A percentile compares a stretch with the other conserved stretches of the same genome.
Conservation (phyloP, 768 basidiomycete species). For the Pleurotus cornucopiae region DNA sequence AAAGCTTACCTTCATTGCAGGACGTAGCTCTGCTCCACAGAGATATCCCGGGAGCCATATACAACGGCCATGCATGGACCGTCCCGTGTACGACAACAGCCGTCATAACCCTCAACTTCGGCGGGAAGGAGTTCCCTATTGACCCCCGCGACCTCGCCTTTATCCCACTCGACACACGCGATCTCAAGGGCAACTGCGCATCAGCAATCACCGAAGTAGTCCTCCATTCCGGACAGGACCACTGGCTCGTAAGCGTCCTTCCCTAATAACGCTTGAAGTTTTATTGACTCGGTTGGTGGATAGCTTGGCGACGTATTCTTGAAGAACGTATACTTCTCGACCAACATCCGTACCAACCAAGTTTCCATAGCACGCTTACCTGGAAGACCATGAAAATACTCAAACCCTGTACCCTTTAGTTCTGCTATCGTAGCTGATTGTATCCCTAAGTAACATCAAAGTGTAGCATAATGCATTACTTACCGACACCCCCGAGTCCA, state of each 20-base stretch:
- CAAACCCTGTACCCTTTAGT: neutral
- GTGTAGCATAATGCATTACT: constrained; percentile 1
- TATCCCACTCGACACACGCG: constrained; percentile 39
- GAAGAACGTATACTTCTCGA: constrained; percentile 17
- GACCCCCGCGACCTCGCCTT: constrained; percentile 55
- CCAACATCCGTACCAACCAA: constrained; percentile 11
- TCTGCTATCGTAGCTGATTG: neutral
- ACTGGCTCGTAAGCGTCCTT: constrained; percentile 55
- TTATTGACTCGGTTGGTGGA: neutral
- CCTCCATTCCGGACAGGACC: constrained; percentile 37
- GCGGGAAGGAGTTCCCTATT: constrained; percentile 54
- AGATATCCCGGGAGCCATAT: constrained; percentile 50
- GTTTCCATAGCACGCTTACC: constrained; percentile 7
- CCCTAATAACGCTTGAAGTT: neutral
- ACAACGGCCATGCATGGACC: constrained; percentile 47
- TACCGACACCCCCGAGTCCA: too few relatives aligned
- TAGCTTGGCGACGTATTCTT: constrained; percentile 18
- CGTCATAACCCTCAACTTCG: constrained; percentile 52
- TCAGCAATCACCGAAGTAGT: constrained; percentile 57
- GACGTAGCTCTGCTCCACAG: constrained; percentile 57
- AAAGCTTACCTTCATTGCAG: constrained; percentile 11
- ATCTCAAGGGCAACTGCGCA: constrained; percentile 50
- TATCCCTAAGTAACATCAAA: neutral
- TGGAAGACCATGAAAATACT: neutral
- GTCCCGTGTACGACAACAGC: constrained; percentile 62